These are phyloP conservation scores for Nidularia sp. DNA, from an alignment of 768 basidiomycete genomes.

Conservation along the genomic window DNA sequence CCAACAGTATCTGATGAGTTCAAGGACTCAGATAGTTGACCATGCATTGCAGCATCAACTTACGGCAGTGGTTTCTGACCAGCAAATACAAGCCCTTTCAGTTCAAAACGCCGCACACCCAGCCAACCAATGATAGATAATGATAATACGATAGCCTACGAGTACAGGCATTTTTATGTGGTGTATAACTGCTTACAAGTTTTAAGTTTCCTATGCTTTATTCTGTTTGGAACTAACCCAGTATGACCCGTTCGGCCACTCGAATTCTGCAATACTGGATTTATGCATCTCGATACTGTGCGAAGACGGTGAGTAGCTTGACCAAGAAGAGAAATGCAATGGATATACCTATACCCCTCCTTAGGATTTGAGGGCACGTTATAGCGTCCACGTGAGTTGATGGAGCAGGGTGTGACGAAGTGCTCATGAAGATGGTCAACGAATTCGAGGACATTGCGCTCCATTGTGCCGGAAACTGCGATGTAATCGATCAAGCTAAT, in stretches of 20 bases:
- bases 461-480: slow-evolving; percentile 86
- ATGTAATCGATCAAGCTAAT: slow-evolving; percentile 91
- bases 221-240: slow-evolving; percentile 43
- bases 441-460: slow-evolving; percentile 89
- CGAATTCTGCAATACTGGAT: slow-evolving; percentile 75
- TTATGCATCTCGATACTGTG: slow-evolving; percentile 1
- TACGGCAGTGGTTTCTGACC: too few relatives aligned
- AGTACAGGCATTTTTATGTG: too few relatives aligned
- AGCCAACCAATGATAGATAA: too few relatives aligned
- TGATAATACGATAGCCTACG: too few relatives aligned
- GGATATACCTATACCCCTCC: slow-evolving; percentile 73
- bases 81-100: too few relatives aligned
- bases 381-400: slow-evolving; percentile 82
- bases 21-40: too few relatives aligned
- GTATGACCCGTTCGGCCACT: slow-evolving; percentile 84
- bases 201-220: slow-evolving; percentile 1
- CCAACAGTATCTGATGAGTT: too few relatives aligned
- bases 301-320: not conserved
- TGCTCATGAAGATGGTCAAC: slow-evolving; percentile 93
- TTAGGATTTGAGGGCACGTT: slow-evolving; percentile 74
- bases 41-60: too few relatives aligned
- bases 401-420: slow-evolving; percentile 84
- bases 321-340: not conserved
- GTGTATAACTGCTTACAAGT: too few relatives aligned
- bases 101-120: too few relatives aligned